A percentile compares a stretch with the other conserved stretches of the same genome.
Conservation (phyloP, 2,329 filamentous ascomycete genomes). For the Penicillium capsulatum region DNA sequence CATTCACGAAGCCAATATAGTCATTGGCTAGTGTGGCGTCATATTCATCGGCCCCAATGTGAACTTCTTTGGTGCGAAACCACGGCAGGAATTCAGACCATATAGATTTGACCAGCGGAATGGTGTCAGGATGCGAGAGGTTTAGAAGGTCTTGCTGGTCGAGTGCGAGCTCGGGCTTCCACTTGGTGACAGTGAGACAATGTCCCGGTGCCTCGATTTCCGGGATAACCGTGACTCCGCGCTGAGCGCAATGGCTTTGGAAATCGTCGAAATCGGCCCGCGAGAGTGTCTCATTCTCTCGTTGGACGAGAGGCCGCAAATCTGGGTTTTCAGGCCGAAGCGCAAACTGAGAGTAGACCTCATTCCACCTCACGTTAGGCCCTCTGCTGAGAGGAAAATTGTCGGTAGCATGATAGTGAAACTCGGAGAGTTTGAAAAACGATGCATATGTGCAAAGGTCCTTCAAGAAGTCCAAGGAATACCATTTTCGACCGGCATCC, state of each 20-base stretch:
- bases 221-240: constrained; percentile 56
- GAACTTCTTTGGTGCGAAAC: constrained; percentile 54
- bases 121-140: constrained; percentile 52
- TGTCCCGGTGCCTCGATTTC: constrained; percentile 60
- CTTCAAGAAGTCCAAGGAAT: constrained; percentile 51
- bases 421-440: constrained; percentile 58
- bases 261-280: constrained; percentile 50
- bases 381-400: too few relatives aligned
- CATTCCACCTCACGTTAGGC: too few relatives aligned
- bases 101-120: constrained; percentile 51
- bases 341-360: constrained; percentile 55
- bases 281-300: constrained; percentile 54
- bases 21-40: constrained; percentile 42
- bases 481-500: constrained; percentile 55
- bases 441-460: constrained; percentile 59
- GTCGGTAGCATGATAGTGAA: constrained; percentile 57
- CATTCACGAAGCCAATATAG: constrained; percentile 53
- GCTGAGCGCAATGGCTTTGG: constrained; percentile 49
- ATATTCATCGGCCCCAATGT: constrained; percentile 57
- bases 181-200: constrained; percentile 54
- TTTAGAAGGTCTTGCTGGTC: constrained; percentile 52
- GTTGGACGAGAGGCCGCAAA: constrained; percentile 49
- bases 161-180: constrained; percentile 55
- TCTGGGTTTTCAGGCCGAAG: constrained; percentile 49
- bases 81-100: constrained; percentile 55